Percentiles rank a stretch among this genome's conserved stretches.
These are phyloP conservation scores for Fraxinus velutina DNA, from an alignment of 305 asterid genomes.

Conservation along the genomic window DNA sequence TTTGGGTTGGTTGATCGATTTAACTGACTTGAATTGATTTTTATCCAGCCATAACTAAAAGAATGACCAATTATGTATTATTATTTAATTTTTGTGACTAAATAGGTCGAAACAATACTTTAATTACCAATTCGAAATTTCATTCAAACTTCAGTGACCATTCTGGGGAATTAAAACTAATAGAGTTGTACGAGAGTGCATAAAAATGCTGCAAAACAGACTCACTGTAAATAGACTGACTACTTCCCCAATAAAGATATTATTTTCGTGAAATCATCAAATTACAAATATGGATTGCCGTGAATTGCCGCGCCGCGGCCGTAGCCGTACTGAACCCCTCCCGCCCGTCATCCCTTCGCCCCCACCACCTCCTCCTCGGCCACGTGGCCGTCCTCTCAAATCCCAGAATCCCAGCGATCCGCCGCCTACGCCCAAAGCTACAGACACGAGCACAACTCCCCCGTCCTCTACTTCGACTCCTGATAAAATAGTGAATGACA, in stretches of 20 bases:
- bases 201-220: not conserved
- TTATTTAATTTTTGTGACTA: not conserved
- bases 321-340: not conserved
- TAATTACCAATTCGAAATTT: not conserved
- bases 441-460: not conserved
- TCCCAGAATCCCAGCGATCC: not conserved
- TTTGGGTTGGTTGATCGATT: not conserved
- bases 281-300: not conserved
- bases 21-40: not conserved
- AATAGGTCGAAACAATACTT: not conserved
- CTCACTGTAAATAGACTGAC: not conserved
- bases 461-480: not conserved
- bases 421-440: not conserved
- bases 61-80: not conserved
- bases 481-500: not conserved
- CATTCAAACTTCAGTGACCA: not conserved
- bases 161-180: not conserved
- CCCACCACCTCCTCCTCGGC: not conserved
- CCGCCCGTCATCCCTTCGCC: not conserved
- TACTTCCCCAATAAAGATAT: not conserved
- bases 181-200: not conserved
- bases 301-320: not conserved
- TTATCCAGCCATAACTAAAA: not conserved
- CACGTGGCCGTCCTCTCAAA: not conserved
- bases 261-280: not conserved